Evolutionary conservation across 768 basidiomycete genomes (phyloP).

Genomic region (Pleurotus djamor): DNA sequence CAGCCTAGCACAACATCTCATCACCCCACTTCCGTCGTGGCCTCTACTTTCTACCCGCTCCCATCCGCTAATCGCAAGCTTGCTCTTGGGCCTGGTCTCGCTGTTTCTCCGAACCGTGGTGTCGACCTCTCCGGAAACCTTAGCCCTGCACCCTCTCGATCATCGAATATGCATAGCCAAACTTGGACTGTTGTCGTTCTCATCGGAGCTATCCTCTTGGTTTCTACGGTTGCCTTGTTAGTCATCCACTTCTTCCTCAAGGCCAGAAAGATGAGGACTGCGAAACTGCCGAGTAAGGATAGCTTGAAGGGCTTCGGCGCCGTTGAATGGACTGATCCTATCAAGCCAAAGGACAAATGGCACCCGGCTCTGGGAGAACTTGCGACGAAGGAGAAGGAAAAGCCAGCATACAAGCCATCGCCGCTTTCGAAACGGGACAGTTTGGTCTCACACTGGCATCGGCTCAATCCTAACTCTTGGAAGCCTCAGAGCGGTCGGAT

Average conservation of each 20-base stretch:
- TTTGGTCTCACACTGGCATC: slow-evolving; percentile 4
- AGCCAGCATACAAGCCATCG: background rate
- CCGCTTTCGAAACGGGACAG: background rate
- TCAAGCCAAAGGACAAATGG: background rate
- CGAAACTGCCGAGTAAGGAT: background rate
- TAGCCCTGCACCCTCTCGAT: background rate
- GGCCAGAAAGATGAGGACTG: background rate
- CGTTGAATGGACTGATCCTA: slow-evolving; percentile 4
- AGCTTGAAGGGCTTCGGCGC: slow-evolving; percentile 3
- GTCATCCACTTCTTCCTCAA: background rate
- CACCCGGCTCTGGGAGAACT: slow-evolving; percentile 2
- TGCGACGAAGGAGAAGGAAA: background rate
- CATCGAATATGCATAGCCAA: background rate
- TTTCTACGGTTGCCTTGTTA: background rate
- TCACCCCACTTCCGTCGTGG: background rate
- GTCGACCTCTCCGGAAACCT: background rate
- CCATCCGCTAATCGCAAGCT: background rate
- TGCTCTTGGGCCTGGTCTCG: background rate
- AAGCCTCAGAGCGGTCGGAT: background rate
- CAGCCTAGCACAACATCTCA: background rate
- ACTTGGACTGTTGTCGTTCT: background rate
- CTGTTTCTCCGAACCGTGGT: background rate
- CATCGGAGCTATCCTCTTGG: background rate
- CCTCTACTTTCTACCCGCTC: background rate
- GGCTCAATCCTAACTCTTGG: background rate